Conservation (phyloP, 176 grass and related monocot species). For the Bromus sterilis region DNA sequence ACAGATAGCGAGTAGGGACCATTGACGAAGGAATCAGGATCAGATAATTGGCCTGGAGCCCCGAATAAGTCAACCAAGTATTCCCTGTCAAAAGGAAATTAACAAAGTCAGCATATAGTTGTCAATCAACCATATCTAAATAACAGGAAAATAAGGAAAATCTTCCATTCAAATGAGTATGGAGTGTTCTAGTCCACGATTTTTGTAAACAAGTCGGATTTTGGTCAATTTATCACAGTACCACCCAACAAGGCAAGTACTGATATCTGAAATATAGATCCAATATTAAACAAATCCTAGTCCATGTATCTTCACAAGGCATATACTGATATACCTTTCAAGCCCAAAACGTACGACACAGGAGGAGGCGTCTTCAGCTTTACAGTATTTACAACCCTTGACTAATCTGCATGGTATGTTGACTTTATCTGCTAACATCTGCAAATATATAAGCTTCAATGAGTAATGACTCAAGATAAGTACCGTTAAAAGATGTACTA, state of each 20-base stretch:
- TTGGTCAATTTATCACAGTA: neutral
- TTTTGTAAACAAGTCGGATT: neutral
- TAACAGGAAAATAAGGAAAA: neutral
- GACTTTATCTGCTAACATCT: slow-evolving; percentile 85
- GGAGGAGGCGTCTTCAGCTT: slow-evolving; percentile 75
- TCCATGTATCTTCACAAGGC: neutral
- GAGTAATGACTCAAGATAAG: neutral
- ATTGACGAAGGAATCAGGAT: slow-evolving; percentile 91
- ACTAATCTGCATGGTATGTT: slow-evolving; percentile 90
- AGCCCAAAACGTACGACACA: slow-evolving; percentile 86
- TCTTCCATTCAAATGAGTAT: neutral
- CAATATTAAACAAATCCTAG: neutral
- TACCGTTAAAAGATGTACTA: neutral
- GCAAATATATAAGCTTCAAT: slow-evolving; percentile 1
- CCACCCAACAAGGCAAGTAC: neutral
- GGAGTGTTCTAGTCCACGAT: neutral
- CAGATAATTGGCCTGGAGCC: slow-evolving; percentile 66
- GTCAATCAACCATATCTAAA: neutral
- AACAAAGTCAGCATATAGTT: neutral
- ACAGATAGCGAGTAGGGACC: slow-evolving; percentile 70
- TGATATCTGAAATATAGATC: neutral
- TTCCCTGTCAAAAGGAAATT: slow-evolving; percentile 60
- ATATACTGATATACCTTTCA: slow-evolving; percentile 58
- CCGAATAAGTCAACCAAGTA: slow-evolving; percentile 85
- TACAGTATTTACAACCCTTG: slow-evolving; percentile 94